Conservation (phyloP, 2,329 filamentous ascomycete species). For the Leptographium procerum region DNA sequence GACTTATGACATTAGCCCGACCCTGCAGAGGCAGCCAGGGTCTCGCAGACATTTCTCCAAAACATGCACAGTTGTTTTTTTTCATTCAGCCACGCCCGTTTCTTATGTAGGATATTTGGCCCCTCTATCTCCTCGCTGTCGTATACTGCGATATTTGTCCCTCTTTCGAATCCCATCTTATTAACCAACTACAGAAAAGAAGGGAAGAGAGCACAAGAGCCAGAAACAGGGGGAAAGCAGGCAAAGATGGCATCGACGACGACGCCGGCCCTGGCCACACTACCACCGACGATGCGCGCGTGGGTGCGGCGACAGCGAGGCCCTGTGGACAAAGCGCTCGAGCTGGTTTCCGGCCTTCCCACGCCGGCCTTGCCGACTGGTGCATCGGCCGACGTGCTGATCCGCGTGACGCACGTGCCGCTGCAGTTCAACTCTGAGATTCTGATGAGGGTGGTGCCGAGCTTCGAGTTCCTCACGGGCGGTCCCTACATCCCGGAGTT, state of each 20-base stretch:
- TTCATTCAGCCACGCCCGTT: no score
- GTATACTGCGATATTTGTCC: no score
- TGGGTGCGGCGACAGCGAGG: constrained; percentile 5
- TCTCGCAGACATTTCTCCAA: no score
- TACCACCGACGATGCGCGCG: constrained; percentile 4
- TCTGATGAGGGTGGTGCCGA: constrained; percentile 13
- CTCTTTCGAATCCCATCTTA: no score
- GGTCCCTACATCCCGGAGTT: constrained; percentile 18
- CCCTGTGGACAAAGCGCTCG: not conserved
- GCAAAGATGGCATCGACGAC: constrained; percentile 21
- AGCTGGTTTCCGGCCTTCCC: not conserved
- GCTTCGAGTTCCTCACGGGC: not conserved
- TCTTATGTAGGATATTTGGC: no score
- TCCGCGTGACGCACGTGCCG: constrained; percentile 21
- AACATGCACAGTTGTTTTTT: no score
- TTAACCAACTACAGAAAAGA: no score
- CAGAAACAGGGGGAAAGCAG: no score
- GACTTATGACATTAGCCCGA: no score
- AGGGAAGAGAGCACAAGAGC: no score
- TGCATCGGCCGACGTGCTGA: constrained; percentile 15
- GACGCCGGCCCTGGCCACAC: not conserved
- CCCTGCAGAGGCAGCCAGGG: no score
- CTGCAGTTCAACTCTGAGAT: constrained; percentile 22
- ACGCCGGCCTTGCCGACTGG: constrained; percentile 1
- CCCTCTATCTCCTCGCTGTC: no score